A percentile compares a stretch with the other conserved stretches of the same genome.
These are phyloP conservation scores for Scedosporium apiospermum DNA, from an alignment of 2,329 filamentous ascomycete species.

Conservation along the genomic window DNA sequence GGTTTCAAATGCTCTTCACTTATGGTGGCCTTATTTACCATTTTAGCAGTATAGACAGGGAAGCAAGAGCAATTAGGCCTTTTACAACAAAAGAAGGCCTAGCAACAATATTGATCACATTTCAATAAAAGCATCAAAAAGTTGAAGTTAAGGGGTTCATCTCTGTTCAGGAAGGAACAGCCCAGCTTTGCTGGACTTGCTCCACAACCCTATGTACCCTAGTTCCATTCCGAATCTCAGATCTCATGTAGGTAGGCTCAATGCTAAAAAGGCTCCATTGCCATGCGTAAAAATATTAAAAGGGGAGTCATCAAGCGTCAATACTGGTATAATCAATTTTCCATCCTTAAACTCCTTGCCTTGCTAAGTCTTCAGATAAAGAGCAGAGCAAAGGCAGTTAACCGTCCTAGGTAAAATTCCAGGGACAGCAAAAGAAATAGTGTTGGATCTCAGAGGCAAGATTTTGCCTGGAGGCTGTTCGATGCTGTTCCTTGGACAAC, in stretches of 20 bases:
- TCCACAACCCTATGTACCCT: neutral
- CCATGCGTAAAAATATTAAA: neutral
- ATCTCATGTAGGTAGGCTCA: neutral
- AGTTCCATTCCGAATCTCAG: neutral
- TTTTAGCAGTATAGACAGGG: too few species aligned
- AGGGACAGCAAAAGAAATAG: neutral
- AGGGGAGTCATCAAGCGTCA: neutral
- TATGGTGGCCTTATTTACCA: too few species aligned
- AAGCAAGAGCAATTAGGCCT: neutral
- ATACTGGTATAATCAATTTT: constrained; percentile 3
- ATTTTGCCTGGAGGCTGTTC: constrained; percentile 8
- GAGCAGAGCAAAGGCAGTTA: neutral
- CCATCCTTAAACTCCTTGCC: neutral
- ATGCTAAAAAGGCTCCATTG: neutral
- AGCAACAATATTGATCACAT: too few species aligned
- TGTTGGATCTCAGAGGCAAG: neutral
- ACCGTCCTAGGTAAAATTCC: neutral
- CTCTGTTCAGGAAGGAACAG: neutral
- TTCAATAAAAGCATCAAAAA: neutral
- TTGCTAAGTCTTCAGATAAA: neutral
- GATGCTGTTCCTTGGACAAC: neutral
- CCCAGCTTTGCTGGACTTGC: neutral
- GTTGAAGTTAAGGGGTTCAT: neutral
- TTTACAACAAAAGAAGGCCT: too few species aligned
- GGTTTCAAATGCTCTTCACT: too few species aligned